These are phyloP conservation scores for Scedosporium boydii DNA, from an alignment of 2,329 filamentous ascomycete species.

Conservation along the genomic window DNA sequence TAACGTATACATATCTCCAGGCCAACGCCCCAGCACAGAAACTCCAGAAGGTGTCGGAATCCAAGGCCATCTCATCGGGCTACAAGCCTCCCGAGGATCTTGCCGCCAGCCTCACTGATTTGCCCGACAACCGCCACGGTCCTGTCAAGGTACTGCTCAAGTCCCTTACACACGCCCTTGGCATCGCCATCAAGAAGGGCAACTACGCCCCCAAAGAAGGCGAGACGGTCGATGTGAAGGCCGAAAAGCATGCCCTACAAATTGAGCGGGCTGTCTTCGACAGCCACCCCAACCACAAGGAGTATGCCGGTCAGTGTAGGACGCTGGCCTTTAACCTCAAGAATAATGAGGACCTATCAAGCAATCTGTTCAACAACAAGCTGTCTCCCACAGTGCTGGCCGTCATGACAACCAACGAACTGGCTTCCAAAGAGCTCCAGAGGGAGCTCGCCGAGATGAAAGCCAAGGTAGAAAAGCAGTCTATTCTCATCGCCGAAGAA, in stretches of 20 bases:
- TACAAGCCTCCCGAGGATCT: slow-evolving; percentile 45
- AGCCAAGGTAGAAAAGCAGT: slow-evolving; percentile 70
- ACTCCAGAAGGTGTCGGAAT: slow-evolving; percentile 46
- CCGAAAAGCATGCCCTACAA: slow-evolving; percentile 63
- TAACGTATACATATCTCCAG: slow-evolving; percentile 19
- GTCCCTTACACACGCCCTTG: slow-evolving; percentile 56
- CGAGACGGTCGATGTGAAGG: slow-evolving; percentile 52
- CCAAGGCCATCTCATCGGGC: slow-evolving; percentile 28
- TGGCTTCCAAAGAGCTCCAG: slow-evolving; percentile 86
- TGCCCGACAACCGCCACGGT: slow-evolving; percentile 56
- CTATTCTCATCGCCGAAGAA: slow-evolving; percentile 70
- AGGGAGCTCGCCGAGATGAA: slow-evolving; percentile 67
- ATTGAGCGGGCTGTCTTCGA: slow-evolving; percentile 66
- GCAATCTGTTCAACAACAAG: slow-evolving; percentile 62
- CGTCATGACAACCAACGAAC: slow-evolving; percentile 81
- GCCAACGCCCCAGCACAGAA: slow-evolving; percentile 27
- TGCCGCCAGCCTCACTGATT: slow-evolving; percentile 38
- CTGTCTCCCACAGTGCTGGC: slow-evolving; percentile 69
- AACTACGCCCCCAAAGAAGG: slow-evolving; percentile 54
- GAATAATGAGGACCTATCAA: slow-evolving; percentile 70
- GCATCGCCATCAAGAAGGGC: slow-evolving; percentile 56
- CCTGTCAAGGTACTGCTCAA: slow-evolving; percentile 63
- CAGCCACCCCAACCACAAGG: slow-evolving; percentile 39
- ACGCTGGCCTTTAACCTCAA: slow-evolving; percentile 80
- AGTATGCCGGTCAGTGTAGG: slow-evolving; percentile 57